Evolutionary conservation across 768 basidiomycete genomes (phyloP), one percentile per base, ranked within the genome.

Genomic region (Cytidiella melzeri): DNA sequence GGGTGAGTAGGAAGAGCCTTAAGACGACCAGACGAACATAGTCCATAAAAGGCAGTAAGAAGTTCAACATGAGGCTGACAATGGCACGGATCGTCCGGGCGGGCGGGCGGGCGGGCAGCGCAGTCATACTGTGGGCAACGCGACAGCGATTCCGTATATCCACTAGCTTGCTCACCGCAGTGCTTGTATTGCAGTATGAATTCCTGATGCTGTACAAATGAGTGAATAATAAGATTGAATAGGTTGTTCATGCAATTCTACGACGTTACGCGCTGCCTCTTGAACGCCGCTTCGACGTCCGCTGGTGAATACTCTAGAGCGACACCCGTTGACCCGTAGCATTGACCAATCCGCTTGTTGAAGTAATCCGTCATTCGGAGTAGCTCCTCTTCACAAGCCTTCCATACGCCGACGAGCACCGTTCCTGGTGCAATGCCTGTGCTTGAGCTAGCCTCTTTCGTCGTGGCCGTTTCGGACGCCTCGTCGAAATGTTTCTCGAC

Each of bases 401-500:
- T 88, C 93, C 93, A 96, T 2, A 95, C 92, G 3, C 82, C 84
- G 21, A 81, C 79, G 68, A 94, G 69, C 36, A 91, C 82, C 26
- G 77, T 83, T 3, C 80, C 80, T 23, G 79, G 69, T 2, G 76
- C 67, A 50, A 80, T 78, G 28, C 73, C 74, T 26, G 70, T 69
- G 53, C 69, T 64, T 9, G 53, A 71, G 48, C 82, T 80, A 18
- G 63, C 67, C 25, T 72, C 69, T 51, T 84, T 80, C 3, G 69
- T 73, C 18, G 76, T 77, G 3, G 76, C 61, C 55, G 80, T 84
- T 54, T 84, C 86, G 9, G 84, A 82, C 1, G 80, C 80, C 58
- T 93, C 90, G 5, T 84, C 84, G 60, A 96, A 97, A 62, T 98
- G 95, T 66, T 98, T 98, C 67, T 95, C 91, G 24, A 98, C 90